Conservation (phyloP, 148 eudicot genomes). For the Vaccinium macrocarpon region DNA sequence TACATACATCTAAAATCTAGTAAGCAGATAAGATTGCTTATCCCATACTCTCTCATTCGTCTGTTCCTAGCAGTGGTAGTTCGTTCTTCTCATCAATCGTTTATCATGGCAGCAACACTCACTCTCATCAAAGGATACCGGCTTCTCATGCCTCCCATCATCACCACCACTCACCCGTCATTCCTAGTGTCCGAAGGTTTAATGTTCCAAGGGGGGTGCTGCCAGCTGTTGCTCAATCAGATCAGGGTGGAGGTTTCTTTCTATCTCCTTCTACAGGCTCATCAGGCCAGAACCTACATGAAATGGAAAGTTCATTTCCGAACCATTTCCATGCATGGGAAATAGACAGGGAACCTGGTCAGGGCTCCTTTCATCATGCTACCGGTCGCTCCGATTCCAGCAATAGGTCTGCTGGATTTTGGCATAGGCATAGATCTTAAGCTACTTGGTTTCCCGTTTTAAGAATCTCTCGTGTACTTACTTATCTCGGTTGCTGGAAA, state of each 20-base stretch:
- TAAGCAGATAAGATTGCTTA: not conserved
- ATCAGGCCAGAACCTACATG: slow-evolving; percentile 20
- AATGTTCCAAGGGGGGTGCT: slow-evolving; percentile 25
- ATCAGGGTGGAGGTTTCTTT: slow-evolving; percentile 23
- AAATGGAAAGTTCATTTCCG: slow-evolving; percentile 17
- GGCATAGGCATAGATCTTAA: slow-evolving; percentile 32
- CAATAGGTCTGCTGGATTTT: slow-evolving; percentile 21
- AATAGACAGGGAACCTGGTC: slow-evolving; percentile 17
- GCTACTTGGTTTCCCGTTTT: not conserved
- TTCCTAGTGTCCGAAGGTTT: slow-evolving; percentile 27
- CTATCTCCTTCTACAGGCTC: slow-evolving; percentile 21
- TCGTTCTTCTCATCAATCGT: slow-evolving; percentile 9
- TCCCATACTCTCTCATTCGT: not conserved
- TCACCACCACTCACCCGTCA: slow-evolving; percentile 23
- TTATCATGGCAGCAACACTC: slow-evolving; percentile 13
- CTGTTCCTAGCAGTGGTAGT: slow-evolving; percentile 10
- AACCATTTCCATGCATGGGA: slow-evolving; percentile 16
- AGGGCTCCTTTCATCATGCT: slow-evolving; percentile 18
- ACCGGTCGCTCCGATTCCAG: slow-evolving; percentile 22
- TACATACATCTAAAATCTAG: not conserved
- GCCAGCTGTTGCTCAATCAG: slow-evolving; percentile 16
- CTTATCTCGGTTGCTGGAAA: not conserved
- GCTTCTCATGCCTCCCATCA: slow-evolving; percentile 26
- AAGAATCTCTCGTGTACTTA: not conserved
- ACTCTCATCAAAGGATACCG: slow-evolving; percentile 27